Conservation (phyloP, 1,139 yeast species). For the Torulaspora pretoriensis region DNA sequence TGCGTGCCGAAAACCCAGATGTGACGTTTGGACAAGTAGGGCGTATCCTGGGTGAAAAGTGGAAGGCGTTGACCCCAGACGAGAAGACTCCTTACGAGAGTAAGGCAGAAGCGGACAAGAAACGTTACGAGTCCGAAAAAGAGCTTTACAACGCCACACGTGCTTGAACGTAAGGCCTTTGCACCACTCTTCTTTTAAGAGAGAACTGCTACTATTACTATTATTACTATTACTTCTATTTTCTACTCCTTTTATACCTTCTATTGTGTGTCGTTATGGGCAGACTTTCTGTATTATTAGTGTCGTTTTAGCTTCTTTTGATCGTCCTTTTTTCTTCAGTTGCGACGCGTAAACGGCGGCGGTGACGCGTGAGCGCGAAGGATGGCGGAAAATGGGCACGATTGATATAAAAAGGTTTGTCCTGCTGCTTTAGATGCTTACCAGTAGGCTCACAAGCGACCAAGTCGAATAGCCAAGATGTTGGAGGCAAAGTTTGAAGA, state of each 20-base stretch:
- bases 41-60: slow-evolving; percentile 86
- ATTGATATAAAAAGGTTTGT: slow-evolving; percentile 4
- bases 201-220: slow-evolving; percentile 7
- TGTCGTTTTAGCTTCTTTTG: neutral
- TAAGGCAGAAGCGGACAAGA: slow-evolving; percentile 93
- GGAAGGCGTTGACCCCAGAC: slow-evolving; percentile 83
- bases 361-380: slow-evolving; percentile 8
- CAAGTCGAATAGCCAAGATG: slow-evolving; percentile 35
- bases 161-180: slow-evolving; percentile 15
- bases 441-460: neutral
- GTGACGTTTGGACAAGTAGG: slow-evolving; percentile 91
- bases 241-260: slow-evolving; percentile 4
- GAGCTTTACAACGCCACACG: slow-evolving; percentile 67
- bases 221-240: slow-evolving; percentile 6
- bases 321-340: neutral
- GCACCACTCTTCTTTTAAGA: neutral
- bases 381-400: neutral
- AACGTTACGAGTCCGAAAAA: slow-evolving; percentile 94
- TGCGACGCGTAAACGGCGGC: slow-evolving; percentile 8
- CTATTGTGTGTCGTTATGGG: slow-evolving; percentile 7
- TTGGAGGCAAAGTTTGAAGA: slow-evolving; percentile 96
- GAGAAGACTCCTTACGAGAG: slow-evolving; percentile 86
- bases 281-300: slow-evolving; percentile 7
- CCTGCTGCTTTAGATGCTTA: neutral
- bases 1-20: slow-evolving; percentile 92